A percentile compares a stretch with the other conserved stretches of the same genome.
Conservation (phyloP, 2,329 filamentous ascomycete species). For the Sclerotinia minor region DNA sequence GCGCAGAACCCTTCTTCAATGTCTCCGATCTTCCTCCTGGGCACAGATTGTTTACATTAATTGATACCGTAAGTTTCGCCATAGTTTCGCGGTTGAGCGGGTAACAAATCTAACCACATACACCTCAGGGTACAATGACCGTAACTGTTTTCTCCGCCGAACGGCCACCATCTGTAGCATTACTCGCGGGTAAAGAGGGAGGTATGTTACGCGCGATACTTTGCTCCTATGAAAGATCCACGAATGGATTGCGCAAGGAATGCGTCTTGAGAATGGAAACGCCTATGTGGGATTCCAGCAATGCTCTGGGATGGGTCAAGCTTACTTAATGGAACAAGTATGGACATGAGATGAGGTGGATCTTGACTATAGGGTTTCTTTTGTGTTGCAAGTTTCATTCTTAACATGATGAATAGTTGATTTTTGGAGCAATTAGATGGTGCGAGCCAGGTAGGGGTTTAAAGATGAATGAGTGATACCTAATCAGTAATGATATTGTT, state of each 20-base stretch:
- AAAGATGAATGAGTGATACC: background rate
- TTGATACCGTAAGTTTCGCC: conserved; percentile 36
- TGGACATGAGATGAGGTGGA: background rate
- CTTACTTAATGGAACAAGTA: conserved; percentile 12
- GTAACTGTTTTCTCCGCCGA: conserved; percentile 42
- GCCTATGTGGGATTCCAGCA: conserved; percentile 24
- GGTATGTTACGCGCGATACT: conserved; percentile 42
- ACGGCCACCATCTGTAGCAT: conserved; percentile 41
- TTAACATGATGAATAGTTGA: background rate
- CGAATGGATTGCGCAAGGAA: conserved; percentile 29
- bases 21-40: conserved; percentile 23
- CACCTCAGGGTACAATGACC: conserved; percentile 26
- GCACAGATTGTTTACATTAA: conserved; percentile 35
- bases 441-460: background rate
- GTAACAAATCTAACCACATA: conserved; percentile 1
- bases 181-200: conserved; percentile 42
- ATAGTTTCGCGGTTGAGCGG: too few relatives aligned
- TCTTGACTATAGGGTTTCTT: background rate
- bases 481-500: conserved; percentile 5
- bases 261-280: conserved; percentile 32
- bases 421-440: background rate
- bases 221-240: conserved; percentile 33
- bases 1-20: conserved; percentile 33
- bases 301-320: conserved; percentile 22
- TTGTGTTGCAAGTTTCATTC: background rate